Evolutionary conservation across 2,329 filamentous ascomycete species (phyloP), one percentile per base, ranked within the genome.

Genomic region (Thermothelomyces thermophilus): DNA sequence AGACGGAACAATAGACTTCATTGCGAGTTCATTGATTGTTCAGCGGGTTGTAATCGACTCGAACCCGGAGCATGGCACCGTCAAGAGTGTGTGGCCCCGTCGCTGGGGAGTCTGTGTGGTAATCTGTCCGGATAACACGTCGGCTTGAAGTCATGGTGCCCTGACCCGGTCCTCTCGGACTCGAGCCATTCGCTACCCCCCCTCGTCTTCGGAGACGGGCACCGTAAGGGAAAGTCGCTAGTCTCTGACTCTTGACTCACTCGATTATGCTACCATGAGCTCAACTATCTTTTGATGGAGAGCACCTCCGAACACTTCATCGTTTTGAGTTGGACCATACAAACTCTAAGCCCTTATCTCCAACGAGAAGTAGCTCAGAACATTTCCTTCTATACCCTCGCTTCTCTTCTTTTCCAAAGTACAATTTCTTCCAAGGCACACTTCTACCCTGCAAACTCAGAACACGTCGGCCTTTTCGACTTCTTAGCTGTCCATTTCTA

Each of bases 131-230:
- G 22, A 20, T 1, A n/a, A 20, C 24, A 46, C 46, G 33, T 50
- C 13, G 22, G 17, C 17, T 13, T 53, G 42, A 53, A 46, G 51
- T 50, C 37, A 52, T 52, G 20, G 16, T 20, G 22, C 26, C 37
- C 11, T 34, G 4, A 13, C 10, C 37, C n/a, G n/a, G n/a, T n/a
- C n/a, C n/a, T n/a, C n/a, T n/a, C 9, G 24, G 24, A 26, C 5
- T 26, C 24, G 24, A 26, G 24, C 24, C 24, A 26, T 22, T 42
- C n/a, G n/a, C n/a, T n/a, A n/a, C n/a, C n/a, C n/a, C n/a, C n/a
- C n/a, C n/a, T n/a, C n/a, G 46, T 30, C 24, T 16, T 14, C 17
- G 20, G 46, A 37, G 33, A 22, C 19, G 33, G 45, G 20, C 36
- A 34, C 30, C 30, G 36, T 19, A 5, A 14, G 5, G 20, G 20